These are phyloP conservation scores for Cladosporium sp. DNA, from an alignment of 2,329 filamentous ascomycete species.

Conservation along the genomic window DNA sequence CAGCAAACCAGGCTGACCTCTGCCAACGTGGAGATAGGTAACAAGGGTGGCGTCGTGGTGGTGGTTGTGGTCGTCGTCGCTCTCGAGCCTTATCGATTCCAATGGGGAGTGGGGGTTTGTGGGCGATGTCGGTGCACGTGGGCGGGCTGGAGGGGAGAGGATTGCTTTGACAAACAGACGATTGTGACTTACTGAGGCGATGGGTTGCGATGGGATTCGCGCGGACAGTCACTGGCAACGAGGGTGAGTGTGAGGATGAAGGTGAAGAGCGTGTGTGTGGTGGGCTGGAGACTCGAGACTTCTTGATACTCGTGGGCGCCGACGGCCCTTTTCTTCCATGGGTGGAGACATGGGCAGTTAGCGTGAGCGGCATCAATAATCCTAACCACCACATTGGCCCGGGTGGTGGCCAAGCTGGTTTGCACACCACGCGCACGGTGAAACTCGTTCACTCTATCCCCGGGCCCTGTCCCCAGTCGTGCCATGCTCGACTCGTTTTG, in stretches of 20 bases:
- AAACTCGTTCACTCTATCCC: not conserved
- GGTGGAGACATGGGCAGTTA: conserved; percentile 8
- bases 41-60: no score
- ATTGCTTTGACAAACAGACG: not conserved
- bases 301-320: conserved; percentile 4
- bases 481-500: conserved; percentile 5
- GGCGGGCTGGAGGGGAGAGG: not conserved
- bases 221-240: conserved; percentile 7
- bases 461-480: conserved; percentile 12
- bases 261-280: not conserved
- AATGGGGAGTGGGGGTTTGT: conserved; percentile 7
- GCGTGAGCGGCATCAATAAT: conserved; percentile 14
- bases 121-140: conserved; percentile 9
- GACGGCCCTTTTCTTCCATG: conserved; percentile 12
- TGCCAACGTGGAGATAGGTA: no score
- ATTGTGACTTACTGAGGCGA: conserved; percentile 2
- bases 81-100: conserved; percentile 5
- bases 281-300: not conserved
- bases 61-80: no score
- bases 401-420: conserved; percentile 5
- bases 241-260: not conserved
- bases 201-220: conserved; percentile 1
- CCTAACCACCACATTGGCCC: conserved; percentile 13
- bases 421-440: conserved; percentile 3
- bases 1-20: no score